Percentiles rank a stretch among this genome's conserved stretches.
phyloP scores from a whole-genome alignment of 371 early-diverging fungal genomes.

The Lichtheimia ornata region DNA sequence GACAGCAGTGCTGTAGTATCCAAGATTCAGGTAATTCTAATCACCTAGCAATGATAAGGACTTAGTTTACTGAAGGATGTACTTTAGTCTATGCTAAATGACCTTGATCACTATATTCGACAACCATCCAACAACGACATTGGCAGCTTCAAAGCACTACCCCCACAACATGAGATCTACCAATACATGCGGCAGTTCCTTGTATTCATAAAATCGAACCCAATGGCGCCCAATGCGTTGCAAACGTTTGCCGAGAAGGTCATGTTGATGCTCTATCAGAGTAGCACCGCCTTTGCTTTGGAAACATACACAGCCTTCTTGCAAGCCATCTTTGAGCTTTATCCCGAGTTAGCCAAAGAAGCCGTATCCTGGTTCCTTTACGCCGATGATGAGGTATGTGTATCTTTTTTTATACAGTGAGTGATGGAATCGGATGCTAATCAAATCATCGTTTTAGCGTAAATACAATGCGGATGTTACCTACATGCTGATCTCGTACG shows the following conservation, averaged over 20 bases:
- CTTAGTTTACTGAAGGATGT: neutral
- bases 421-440: too few species aligned
- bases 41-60: slow-evolving; percentile 15
- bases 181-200: slow-evolving; percentile 71
- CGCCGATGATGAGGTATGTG: slow-evolving; percentile 80
- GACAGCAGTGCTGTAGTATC: too few species aligned
- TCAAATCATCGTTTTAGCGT: slow-evolving; percentile 34
- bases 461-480: slow-evolving; percentile 85
- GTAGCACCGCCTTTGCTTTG: slow-evolving; percentile 69
- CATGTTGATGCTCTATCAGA: slow-evolving; percentile 77
- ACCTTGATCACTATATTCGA: slow-evolving; percentile 73
- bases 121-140: slow-evolving; percentile 35
- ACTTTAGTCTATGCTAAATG: slow-evolving; percentile 67
- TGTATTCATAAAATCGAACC: slow-evolving; percentile 62
- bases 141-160: slow-evolving; percentile 64
- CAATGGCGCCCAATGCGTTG: slow-evolving; percentile 69
- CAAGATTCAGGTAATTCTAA: slow-evolving; percentile 40
- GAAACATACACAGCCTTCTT: slow-evolving; percentile 84
- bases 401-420: neutral
- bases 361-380: slow-evolving; percentile 89
- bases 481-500: slow-evolving; percentile 72
- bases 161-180: slow-evolving; percentile 79
- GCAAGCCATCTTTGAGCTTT: slow-evolving; percentile 78
- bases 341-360: slow-evolving; percentile 78
- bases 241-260: slow-evolving; percentile 84